A percentile compares a stretch with the other conserved stretches of the same genome.
These are phyloP conservation scores for Mollisiaceae sp. DNA, from an alignment of 2,329 filamentous ascomycete genomes.

Conservation along the genomic window DNA sequence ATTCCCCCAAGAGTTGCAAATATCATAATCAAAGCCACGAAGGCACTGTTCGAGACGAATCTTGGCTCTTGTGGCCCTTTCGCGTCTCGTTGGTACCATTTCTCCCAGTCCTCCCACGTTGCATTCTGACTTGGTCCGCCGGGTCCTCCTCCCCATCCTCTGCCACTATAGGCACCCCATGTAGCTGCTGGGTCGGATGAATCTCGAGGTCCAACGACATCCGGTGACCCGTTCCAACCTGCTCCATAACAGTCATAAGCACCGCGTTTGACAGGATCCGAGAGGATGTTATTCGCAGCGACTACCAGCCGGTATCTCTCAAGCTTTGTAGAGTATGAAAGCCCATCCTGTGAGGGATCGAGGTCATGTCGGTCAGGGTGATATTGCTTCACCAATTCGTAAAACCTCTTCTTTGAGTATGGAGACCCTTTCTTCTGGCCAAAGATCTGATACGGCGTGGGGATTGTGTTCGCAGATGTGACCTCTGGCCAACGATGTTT, in stretches of 20 bases:
- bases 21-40: conserved; percentile 73
- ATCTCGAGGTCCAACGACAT: conserved; percentile 37
- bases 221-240: conserved; percentile 71
- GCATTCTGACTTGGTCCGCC: conserved; percentile 70
- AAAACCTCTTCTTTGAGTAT: conserved; percentile 86
- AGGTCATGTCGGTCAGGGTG: conserved; percentile 75
- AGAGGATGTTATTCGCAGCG: conserved; percentile 86
- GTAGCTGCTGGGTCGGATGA: conserved; percentile 36
- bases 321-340: conserved; percentile 69
- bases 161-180: conserved; percentile 30
- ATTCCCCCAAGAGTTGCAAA: conserved; percentile 73
- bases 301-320: conserved; percentile 91
- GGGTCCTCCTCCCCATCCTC: conserved; percentile 38
- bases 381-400: conserved; percentile 92
- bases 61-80: conserved; percentile 56
- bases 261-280: conserved; percentile 75
- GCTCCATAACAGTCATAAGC: conserved; percentile 83
- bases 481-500: conserved; percentile 42
- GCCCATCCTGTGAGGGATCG: conserved; percentile 46
- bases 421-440: conserved; percentile 60
- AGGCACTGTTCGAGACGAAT: conserved; percentile 80
- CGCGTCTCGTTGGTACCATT: conserved; percentile 66
- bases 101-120: conserved; percentile 98
- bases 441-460: conserved; percentile 90
- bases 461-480: conserved; percentile 36